Evolutionary conservation across 2,329 filamentous ascomycete species (phyloP).

Genomic region (Penicillium sclerotigenum): DNA sequence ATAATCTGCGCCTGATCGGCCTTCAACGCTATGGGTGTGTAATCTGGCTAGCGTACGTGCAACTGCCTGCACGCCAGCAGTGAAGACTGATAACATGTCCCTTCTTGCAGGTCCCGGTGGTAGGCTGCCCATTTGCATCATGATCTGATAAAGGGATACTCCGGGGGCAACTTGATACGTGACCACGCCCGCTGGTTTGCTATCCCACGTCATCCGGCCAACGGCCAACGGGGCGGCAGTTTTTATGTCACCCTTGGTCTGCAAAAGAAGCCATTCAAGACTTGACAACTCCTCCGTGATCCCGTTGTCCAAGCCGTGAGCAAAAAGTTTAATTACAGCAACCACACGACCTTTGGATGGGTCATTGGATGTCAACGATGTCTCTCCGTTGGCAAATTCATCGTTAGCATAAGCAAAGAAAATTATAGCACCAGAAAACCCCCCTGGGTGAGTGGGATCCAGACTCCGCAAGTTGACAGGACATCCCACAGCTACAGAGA

Average conservation of each 20-base stretch:
- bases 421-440: conserved; percentile 1
- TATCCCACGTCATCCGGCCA: not conserved
- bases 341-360: not conserved
- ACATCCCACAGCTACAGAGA: not conserved
- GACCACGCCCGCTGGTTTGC: not conserved
- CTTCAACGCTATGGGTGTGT: not conserved
- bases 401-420: not conserved
- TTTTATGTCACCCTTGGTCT: not conserved
- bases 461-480: not conserved
- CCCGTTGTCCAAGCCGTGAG: not conserved
- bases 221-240: not conserved
- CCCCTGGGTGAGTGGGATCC: not conserved
- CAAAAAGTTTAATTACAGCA: not conserved
- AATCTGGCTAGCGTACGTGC: not conserved
- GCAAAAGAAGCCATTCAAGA: not conserved
- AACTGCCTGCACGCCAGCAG: not conserved
- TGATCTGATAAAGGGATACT: not conserved
- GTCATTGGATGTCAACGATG: not conserved
- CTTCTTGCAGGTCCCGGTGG: not conserved
- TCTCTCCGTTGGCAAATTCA: not conserved
- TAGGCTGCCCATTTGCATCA: not conserved
- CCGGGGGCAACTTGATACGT: conserved; percentile 1
- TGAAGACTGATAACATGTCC: not conserved
- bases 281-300: conserved; percentile 1
- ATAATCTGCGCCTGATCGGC: not conserved